These are phyloP conservation scores for Paramecium sexaurelia DNA, from an alignment of 73 alveolate species.

Conservation along the genomic window DNA sequence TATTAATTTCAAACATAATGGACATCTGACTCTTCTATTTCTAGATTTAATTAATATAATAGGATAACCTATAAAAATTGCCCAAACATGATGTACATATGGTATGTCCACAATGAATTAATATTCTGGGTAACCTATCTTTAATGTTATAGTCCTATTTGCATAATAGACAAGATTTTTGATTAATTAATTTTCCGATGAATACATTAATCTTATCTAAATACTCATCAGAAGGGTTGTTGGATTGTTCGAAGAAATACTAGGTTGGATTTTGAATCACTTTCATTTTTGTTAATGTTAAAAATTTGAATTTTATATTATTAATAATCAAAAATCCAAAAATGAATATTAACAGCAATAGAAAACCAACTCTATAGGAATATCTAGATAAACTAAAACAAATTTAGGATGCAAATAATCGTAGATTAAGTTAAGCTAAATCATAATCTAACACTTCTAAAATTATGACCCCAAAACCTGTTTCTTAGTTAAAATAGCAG, in stretches of 20 bases:
- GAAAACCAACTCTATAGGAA: background rate
- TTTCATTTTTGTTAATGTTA: constrained; percentile 19
- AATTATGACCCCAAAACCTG: background rate
- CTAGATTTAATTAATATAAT: constrained; percentile 72
- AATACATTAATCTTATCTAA: constrained; percentile 53
- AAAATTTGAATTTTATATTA: constrained; percentile 29
- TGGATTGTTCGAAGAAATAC: constrained; percentile 58
- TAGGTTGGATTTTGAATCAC: constrained; percentile 60
- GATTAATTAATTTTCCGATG: constrained; percentile 55
- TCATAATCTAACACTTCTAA: background rate
- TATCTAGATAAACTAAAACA: constrained; percentile 25
- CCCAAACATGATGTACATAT: constrained; percentile 91
- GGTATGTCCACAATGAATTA: constrained; percentile 96
- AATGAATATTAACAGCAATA: constrained; percentile 34
- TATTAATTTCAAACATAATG: constrained; percentile 91
- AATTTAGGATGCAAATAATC: background rate
- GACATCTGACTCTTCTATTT: constrained; percentile 90
- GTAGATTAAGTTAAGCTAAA: background rate
- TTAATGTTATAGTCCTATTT: constrained; percentile 90
- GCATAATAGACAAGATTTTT: constrained; percentile 86
- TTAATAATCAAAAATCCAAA: background rate
- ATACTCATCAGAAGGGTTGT: constrained; percentile 51
- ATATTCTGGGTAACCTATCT: constrained; percentile 91
- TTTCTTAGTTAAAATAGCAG: background rate
- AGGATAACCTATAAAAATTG: constrained; percentile 76